These are phyloP conservation scores for Boletales sp. DNA, from an alignment of 768 basidiomycete genomes.

Conservation along the genomic window DNA sequence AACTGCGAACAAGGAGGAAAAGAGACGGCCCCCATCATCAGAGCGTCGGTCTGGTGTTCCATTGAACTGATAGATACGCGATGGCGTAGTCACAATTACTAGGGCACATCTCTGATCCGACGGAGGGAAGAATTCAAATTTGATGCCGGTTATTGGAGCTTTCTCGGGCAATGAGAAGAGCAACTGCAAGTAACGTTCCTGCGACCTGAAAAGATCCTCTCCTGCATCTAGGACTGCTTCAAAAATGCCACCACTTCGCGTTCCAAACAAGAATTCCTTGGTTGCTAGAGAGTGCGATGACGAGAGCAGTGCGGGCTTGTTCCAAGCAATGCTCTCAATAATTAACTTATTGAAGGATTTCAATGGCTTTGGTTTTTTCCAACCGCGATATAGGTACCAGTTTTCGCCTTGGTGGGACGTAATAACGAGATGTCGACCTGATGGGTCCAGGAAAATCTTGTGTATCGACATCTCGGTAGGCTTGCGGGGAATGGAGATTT, in stretches of 20 bases:
- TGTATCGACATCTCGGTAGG: conserved; percentile 71
- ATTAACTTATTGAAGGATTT: conserved; percentile 76
- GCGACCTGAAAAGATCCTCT: conserved; percentile 89
- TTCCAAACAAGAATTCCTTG: conserved; percentile 83
- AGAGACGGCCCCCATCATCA: conserved; percentile 75
- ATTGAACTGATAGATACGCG: conserved; percentile 87
- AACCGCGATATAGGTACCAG: conserved; percentile 81
- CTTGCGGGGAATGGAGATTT: conserved; percentile 74
- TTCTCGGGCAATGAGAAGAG: conserved; percentile 78
- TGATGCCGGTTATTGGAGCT: conserved; percentile 80
- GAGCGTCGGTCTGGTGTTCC: conserved; percentile 62
- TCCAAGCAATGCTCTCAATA: conserved; percentile 93
- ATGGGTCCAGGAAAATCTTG: conserved; percentile 89
- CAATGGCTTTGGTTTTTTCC: conserved; percentile 79
- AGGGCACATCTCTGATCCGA: conserved; percentile 59
- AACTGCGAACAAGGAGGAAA: conserved; percentile 66
- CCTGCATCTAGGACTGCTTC: conserved; percentile 88
- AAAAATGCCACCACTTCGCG: conserved; percentile 79
- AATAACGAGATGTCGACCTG: conserved; percentile 85
- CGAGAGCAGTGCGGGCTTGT: conserved; percentile 61
- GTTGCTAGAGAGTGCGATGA: conserved; percentile 71
- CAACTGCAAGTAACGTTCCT: conserved; percentile 71
- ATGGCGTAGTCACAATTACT: conserved; percentile 80
- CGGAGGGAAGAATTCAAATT: conserved; percentile 72
- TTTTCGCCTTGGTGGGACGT: conserved; percentile 88